These are phyloP conservation scores for Earliella scabrosa DNA, from an alignment of 1,284 basidiomycete species.

Conservation along the genomic window DNA sequence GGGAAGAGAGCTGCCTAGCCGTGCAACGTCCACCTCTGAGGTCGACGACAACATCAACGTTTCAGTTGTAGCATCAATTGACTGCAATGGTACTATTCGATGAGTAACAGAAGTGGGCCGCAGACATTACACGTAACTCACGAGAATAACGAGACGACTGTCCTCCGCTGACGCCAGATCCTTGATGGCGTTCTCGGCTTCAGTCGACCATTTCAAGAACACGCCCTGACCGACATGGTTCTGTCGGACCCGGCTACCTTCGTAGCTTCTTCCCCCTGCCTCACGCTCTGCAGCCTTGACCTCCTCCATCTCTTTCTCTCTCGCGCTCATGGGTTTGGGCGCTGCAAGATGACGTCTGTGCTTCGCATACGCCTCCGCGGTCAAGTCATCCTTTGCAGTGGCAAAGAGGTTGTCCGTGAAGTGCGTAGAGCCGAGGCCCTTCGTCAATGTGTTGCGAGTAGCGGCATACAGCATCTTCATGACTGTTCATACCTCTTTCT, in stretches of 20 bases:
- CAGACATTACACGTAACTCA: too few relatives aligned
- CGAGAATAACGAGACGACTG: slow-evolving; percentile 65
- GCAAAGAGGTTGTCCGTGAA: slow-evolving; percentile 86
- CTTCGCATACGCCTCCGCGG: slow-evolving; percentile 69
- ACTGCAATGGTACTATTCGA: slow-evolving; percentile 42
- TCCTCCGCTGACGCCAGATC: slow-evolving; percentile 54
- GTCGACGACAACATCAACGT: slow-evolving; percentile 51
- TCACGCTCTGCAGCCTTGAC: slow-evolving; percentile 74
- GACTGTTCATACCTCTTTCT: background rate
- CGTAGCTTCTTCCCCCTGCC: slow-evolving; percentile 50
- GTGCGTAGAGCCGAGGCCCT: slow-evolving; percentile 74
- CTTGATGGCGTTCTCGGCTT: slow-evolving; percentile 66
- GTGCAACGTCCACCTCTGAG: slow-evolving; percentile 43
- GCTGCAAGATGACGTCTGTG: slow-evolving; percentile 77
- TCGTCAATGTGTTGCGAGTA: slow-evolving; percentile 73
- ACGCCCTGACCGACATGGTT: slow-evolving; percentile 62
- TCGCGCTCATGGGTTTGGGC: slow-evolving; percentile 78
- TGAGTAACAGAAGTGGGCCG: too few relatives aligned
- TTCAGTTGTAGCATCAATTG: slow-evolving; percentile 64
- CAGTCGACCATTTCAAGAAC: slow-evolving; percentile 66
- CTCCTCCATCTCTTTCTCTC: slow-evolving; percentile 81
- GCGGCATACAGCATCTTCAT: slow-evolving; percentile 92
- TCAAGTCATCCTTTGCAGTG: slow-evolving; percentile 72
- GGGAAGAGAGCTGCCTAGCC: slow-evolving; percentile 55
- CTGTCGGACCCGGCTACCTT: slow-evolving; percentile 57